Percentiles rank a stretch among this genome's conserved stretches.
Evolutionary conservation across 192 early-diverging fungal genomes (phyloP).

Genomic region (Coemansia sp.): DNA sequence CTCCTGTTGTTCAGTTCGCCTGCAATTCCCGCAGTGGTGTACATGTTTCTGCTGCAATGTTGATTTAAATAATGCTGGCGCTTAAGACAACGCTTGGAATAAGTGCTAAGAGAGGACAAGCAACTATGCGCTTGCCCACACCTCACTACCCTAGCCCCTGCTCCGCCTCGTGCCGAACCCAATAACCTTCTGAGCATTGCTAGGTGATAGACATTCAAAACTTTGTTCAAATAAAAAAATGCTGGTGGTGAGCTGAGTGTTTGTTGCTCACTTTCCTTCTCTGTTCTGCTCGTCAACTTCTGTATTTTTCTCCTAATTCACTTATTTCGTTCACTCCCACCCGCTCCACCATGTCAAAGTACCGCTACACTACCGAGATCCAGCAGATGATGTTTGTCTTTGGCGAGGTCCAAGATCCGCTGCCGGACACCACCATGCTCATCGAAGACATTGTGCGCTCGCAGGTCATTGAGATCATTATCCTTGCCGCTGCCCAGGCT

Average conservation of each 20-base stretch:
- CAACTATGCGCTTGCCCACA: no score
- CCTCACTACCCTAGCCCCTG: no score
- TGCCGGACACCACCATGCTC: slow-evolving; percentile 80
- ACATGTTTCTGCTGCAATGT: neutral
- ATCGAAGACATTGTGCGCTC: slow-evolving; percentile 95
- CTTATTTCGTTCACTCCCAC: no score
- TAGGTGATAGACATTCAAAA: no score
- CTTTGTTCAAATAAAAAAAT: neutral
- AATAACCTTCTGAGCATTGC: no score
- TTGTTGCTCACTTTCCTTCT: neutral
- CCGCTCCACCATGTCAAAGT: slow-evolving; percentile 20
- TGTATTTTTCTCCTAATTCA: neutral
- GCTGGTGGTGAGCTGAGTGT: neutral
- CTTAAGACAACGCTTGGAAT: no score
- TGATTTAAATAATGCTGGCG: no score
- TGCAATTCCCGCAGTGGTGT: neutral
- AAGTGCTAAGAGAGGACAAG: no score
- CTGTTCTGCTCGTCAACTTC: neutral
- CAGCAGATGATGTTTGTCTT: slow-evolving; percentile 99
- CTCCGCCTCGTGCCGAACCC: no score
- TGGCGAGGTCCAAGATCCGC: slow-evolving; percentile 90
- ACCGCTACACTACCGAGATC: slow-evolving; percentile 74
- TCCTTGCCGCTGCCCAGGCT: slow-evolving; percentile 84
- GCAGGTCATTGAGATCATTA: slow-evolving; percentile 93
- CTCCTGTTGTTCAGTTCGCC: neutral